Evolutionary conservation across 2,329 filamentous ascomycete species (phyloP), one percentile per base, ranked within the genome.

Genomic region (Colletotrichum spinosum): DNA sequence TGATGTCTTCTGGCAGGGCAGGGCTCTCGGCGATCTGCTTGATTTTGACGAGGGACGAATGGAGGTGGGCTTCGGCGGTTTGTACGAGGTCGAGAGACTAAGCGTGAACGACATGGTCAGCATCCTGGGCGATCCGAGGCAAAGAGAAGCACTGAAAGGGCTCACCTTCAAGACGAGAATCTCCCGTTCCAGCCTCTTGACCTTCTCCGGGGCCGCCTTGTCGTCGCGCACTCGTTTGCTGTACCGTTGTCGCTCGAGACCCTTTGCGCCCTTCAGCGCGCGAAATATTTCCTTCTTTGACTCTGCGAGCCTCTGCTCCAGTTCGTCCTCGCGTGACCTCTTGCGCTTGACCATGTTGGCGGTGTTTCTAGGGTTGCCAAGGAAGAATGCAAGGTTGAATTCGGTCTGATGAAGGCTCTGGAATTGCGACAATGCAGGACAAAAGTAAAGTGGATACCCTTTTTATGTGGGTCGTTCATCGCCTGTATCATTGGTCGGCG

Each of bases 171-270:
- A 73, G 8, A 87, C 83, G 0, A 79, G 74, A 49, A 88, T 73
- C 72, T 88, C 92, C 39, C 85, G 84, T 67, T 92, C 86, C 38
- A 94, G 78, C 17, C 91, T 82, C 63, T 81, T 78, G 25, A 86
- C 79, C 72, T 88, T 87, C 49, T 84, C 84, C 8, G 77, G 69
- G 2, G 77, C 74, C 13, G 78, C 71, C 55, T 80, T 81, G 56
- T 79, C 78, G 35, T 87, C 84, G 54, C 78, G 82, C 12, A 86
- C 76, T 46, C 84, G 80, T 75, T 88, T 90, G 67, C 90, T 85
- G 65, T 92, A 84, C 69, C 93, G 92, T 78, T 95, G 92, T 50
- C 92, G 85, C 80, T 95, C 92, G 73, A 93, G 91, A 51, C 90
- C 89, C 74, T 92, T 93, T 61, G 89, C 90, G 10, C 84, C 81